Conservation (phyloP, 305 asterid genomes). For the Fraxinus paxiana region DNA sequence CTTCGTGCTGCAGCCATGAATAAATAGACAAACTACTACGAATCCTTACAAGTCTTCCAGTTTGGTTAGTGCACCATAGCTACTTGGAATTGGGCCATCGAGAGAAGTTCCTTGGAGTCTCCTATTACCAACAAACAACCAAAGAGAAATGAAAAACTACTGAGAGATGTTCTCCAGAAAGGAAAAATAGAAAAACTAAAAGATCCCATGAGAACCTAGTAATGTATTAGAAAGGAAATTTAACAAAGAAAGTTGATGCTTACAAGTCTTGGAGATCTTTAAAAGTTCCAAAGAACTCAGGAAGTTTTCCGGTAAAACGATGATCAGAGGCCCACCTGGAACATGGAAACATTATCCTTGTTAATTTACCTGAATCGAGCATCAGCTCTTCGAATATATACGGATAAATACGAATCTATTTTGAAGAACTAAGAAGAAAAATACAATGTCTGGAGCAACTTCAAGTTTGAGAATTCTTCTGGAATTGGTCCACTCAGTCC, state of each 20-base stretch:
- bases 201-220: neutral
- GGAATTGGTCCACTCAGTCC: constrained; percentile 65
- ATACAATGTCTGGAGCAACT: constrained; percentile 48
- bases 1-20: neutral
- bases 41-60: constrained; percentile 54
- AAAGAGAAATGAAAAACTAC: neutral
- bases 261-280: constrained; percentile 47
- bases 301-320: constrained; percentile 55
- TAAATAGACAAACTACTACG: neutral
- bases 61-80: constrained; percentile 48
- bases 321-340: constrained; percentile 70
- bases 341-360: constrained; percentile 7
- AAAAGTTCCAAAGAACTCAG: constrained; percentile 47
- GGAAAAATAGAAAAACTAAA: neutral
- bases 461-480: constrained; percentile 44
- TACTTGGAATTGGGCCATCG: constrained; percentile 59
- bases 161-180: neutral
- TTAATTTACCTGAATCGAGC: neutral
- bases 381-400: neutral
- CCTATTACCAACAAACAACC: constrained; percentile 32
- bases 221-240: constrained; percentile 2
- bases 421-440: constrained; percentile 14
- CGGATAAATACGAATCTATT: neutral
- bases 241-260: constrained; percentile 19
- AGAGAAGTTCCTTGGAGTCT: constrained; percentile 61